These are phyloP conservation scores for Naganishia sp. DNA, from an alignment of 1,284 basidiomycete species.

Conservation along the genomic window DNA sequence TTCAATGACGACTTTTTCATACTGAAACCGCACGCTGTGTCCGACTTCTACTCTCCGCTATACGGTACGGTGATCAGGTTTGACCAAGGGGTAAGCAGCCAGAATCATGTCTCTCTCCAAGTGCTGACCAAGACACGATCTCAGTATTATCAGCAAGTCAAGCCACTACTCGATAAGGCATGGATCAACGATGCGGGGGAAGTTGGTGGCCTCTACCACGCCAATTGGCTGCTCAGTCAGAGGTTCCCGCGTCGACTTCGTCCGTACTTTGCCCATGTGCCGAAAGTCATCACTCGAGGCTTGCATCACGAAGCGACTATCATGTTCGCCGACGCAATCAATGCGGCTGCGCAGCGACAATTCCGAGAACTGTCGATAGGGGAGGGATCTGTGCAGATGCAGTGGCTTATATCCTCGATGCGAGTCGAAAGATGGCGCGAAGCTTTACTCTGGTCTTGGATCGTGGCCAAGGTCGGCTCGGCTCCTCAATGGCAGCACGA, in stretches of 20 bases:
- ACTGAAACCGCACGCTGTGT: constrained; percentile 43
- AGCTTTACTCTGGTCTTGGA: constrained; percentile 50
- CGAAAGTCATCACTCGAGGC: constrained; percentile 48
- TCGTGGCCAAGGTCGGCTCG: constrained; percentile 46
- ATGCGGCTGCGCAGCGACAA: constrained; percentile 39
- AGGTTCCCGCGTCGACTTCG: constrained; percentile 46
- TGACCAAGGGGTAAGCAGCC: constrained; percentile 40
- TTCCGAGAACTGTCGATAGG: constrained; percentile 47
- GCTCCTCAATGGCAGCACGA: constrained; percentile 23
- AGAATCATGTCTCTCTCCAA: too few relatives aligned
- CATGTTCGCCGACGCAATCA: constrained; percentile 48
- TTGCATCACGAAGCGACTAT: constrained; percentile 50
- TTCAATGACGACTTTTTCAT: constrained; percentile 52
- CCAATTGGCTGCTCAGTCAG: constrained; percentile 47
- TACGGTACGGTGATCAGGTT: constrained; percentile 51
- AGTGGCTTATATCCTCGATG: constrained; percentile 46
- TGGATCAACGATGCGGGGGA: constrained; percentile 47
- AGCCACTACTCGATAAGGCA: constrained; percentile 40
- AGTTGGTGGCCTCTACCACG: constrained; percentile 48
- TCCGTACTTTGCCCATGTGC: constrained; percentile 51
- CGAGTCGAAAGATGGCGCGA: constrained; percentile 52
- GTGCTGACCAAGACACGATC: background rate
- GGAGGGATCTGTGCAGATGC: constrained; percentile 48
- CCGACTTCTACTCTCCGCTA: constrained; percentile 45
- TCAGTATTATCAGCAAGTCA: constrained; percentile 45